A percentile compares a stretch with the other conserved stretches of the same genome.
phyloP scores from a whole-genome alignment of 306 rosid species.

The Vachellia collinsii region DNA sequence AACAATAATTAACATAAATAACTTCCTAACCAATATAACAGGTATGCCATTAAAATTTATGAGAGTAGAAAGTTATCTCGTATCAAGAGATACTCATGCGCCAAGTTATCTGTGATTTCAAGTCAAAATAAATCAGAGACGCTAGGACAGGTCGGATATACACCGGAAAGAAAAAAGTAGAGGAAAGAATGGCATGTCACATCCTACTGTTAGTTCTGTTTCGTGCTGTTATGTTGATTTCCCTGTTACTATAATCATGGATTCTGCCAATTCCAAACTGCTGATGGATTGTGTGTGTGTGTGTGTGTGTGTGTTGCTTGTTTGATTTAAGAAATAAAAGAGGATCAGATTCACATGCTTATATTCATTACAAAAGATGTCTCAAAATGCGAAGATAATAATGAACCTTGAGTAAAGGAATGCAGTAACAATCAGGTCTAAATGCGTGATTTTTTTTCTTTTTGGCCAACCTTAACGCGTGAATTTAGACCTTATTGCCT shows the following conservation, averaged over 20 bases:
- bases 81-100: neutral
- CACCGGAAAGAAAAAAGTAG: neutral
- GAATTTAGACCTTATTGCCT: constrained; percentile 23
- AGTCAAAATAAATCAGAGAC: constrained; percentile 12
- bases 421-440: neutral
- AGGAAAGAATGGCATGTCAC: neutral
- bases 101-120: constrained; percentile 27
- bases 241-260: neutral
- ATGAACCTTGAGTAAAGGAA: constrained; percentile 12
- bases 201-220: neutral
- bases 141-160: neutral
- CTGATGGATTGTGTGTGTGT: neutral
- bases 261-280: neutral
- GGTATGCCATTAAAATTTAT: constrained; percentile 11
- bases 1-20: constrained; percentile 20
- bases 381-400: constrained; percentile 9
- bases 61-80: neutral
- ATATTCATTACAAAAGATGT: neutral
- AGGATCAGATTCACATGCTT: neutral
- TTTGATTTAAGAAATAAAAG: neutral
- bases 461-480: neutral
- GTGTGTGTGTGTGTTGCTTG: neutral
- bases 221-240: neutral
- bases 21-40: neutral
- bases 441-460: constrained; percentile 27